phyloP scores from a whole-genome alignment of 2,329 filamentous ascomycete species.

The Neodidymelliopsis sp. region DNA sequence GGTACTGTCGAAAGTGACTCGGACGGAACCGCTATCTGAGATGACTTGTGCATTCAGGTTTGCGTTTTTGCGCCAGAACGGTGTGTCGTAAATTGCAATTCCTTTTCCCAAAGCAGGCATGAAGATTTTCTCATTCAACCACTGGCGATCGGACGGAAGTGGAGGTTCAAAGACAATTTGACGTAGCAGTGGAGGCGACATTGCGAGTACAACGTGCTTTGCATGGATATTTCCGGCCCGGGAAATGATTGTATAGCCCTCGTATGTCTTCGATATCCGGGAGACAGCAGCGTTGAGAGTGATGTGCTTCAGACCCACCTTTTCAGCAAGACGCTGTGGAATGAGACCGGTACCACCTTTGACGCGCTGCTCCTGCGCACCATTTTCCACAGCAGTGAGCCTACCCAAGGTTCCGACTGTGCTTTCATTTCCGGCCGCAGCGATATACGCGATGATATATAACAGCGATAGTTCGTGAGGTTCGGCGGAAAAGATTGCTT shows the following conservation, averaged over 20 bases:
- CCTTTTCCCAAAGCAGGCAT: conserved; percentile 62
- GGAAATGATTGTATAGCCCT: conserved; percentile 24
- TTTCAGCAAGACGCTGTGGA: conserved; percentile 23
- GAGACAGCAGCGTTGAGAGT: conserved; percentile 26
- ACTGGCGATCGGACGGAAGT: conserved; percentile 54
- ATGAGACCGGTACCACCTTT: conserved; percentile 33
- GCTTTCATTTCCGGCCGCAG: conserved; percentile 29
- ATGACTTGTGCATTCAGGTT: conserved; percentile 52
- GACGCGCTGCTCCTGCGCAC: conserved; percentile 30
- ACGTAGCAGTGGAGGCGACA: conserved; percentile 57
- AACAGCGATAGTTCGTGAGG: conserved; percentile 24
- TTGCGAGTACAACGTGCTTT: conserved; percentile 57
- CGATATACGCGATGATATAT: conserved; percentile 31
- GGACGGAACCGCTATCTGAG: conserved; percentile 20
- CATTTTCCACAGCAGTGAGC: conserved; percentile 18
- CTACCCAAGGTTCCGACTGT: conserved; percentile 22
- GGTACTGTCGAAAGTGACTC: conserved; percentile 30
- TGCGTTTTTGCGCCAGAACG: conserved; percentile 57
- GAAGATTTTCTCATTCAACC: conserved; percentile 44
- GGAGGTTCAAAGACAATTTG: conserved; percentile 58
- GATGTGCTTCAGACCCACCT: conserved; percentile 24
- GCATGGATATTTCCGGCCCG: conserved; percentile 41
- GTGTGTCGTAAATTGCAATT: conserved; percentile 55
- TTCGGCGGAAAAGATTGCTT: conserved; percentile 24
- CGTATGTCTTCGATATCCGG: conserved; percentile 20